These are phyloP conservation scores for Didymella sp. DNA, from an alignment of 2,329 filamentous ascomycete genomes.

Conservation along the genomic window DNA sequence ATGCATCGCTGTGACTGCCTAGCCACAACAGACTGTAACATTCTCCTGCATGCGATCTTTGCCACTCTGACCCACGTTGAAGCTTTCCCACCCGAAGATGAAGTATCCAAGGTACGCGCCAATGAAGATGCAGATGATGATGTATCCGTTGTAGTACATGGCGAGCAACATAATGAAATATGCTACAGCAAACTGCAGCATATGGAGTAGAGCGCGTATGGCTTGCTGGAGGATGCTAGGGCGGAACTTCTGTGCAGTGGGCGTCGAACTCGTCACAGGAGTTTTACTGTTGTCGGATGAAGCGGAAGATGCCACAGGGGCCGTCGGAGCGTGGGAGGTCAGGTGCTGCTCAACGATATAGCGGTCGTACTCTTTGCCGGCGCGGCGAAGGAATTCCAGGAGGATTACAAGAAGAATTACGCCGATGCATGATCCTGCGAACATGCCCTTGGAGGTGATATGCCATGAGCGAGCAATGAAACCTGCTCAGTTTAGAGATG, in stretches of 20 bases:
- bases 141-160: slow-evolving; percentile 73
- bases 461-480: slow-evolving; percentile 78
- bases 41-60: slow-evolving; percentile 45
- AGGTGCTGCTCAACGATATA: slow-evolving; percentile 65
- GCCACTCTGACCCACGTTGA: slow-evolving; percentile 33
- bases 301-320: slow-evolving; percentile 20
- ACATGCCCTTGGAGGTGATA: slow-evolving; percentile 72
- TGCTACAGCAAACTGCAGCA: slow-evolving; percentile 75
- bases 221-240: slow-evolving; percentile 73
- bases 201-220: slow-evolving; percentile 73
- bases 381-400: slow-evolving; percentile 75
- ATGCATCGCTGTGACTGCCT: not conserved
- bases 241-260: slow-evolving; percentile 43
- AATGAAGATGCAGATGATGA: slow-evolving; percentile 62
- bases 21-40: slow-evolving; percentile 48
- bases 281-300: slow-evolving; percentile 29
- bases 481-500: slow-evolving; percentile 21
- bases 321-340: slow-evolving; percentile 20
- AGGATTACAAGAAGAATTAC: slow-evolving; percentile 74
- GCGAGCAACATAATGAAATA: slow-evolving; percentile 80
- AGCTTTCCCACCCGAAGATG: slow-evolving; percentile 47
- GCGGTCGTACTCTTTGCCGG: slow-evolving; percentile 76
- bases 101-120: slow-evolving; percentile 47
- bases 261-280: slow-evolving; percentile 6
- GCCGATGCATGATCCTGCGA: slow-evolving; percentile 82